These are phyloP conservation scores for Ogataea minuta DNA, from an alignment of 805 yeast species.

Conservation along the genomic window DNA sequence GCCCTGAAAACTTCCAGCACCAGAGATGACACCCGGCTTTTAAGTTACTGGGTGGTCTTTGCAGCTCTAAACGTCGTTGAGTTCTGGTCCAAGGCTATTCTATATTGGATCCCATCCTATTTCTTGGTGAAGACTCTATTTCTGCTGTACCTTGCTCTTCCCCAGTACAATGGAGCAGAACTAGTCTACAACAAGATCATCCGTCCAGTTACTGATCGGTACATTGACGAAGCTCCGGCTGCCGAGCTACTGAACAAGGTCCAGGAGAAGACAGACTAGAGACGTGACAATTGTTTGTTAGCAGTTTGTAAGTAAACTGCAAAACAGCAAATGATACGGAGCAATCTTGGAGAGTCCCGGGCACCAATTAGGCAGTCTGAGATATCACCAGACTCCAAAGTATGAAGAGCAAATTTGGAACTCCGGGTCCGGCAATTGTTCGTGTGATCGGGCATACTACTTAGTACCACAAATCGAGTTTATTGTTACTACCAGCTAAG, in stretches of 20 bases:
- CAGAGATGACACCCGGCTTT: slow-evolving; percentile 79
- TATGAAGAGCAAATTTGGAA: no score
- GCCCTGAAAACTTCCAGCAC: slow-evolving; percentile 74
- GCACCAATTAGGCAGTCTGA: no score
- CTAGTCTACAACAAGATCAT: slow-evolving; percentile 62
- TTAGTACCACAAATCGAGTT: not conserved
- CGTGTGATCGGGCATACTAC: not conserved
- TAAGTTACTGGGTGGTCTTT: slow-evolving; percentile 98
- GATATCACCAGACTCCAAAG: no score
- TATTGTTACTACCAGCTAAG: no score
- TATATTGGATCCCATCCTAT: slow-evolving; percentile 96
- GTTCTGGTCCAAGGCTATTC: slow-evolving; percentile 91
- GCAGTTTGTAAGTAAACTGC: no score
- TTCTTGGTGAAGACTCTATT: slow-evolving; percentile 88
- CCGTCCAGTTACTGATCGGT: slow-evolving; percentile 59
- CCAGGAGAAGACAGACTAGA: slow-evolving; percentile 44
- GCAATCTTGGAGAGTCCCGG: no score
- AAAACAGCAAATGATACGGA: no score
- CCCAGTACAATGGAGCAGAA: slow-evolving; percentile 83
- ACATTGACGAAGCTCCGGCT: slow-evolving; percentile 34
- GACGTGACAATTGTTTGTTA: not conserved
- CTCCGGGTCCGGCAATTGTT: no score
- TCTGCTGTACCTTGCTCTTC: slow-evolving; percentile 84
- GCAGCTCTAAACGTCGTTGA: slow-evolving; percentile 88
- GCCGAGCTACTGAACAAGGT: slow-evolving; percentile 42